Base-by-base conservation (phyloP, 352 stramenopile genomes). In the Salisapilia sapeloensis region DNA sequence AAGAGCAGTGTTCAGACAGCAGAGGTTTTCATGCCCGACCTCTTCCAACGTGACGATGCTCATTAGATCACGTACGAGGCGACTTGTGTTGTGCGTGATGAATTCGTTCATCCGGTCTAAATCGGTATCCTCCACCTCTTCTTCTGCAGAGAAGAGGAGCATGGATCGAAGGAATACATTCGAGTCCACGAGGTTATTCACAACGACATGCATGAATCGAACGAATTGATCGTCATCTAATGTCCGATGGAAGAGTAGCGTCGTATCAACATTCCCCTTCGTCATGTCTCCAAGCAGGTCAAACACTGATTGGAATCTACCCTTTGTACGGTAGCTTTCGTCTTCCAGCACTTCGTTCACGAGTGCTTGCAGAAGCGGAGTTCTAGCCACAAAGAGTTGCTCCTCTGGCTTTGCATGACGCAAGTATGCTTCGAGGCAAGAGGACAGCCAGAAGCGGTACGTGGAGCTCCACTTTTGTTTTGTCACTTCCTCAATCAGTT, bases 11-110 rank as follows among this genome's bases (percentile, higher is more conserved):
- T 98, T 98, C 20, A 98, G 50, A 38, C 89, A 97, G 63, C 92
- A 97, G 56, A 98, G 97, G 49, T 97, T 98, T 51, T 97, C 91
- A 50, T 98, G 90, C 45, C 96, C 96, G 43, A 97, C 83, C 33
- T 95, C 91, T 15, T 85, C 70, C 37, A 97, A 60, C 36, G 82
- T 71, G n/a, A 98, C 86, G 26, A 96, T 86, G 6, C 65, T 84
- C 70, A 97, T 92, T 27, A 98, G 76, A 56, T 96, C 79, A 35
- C 86, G 80, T n/a, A 97, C 38, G 6, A 98, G 56, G 3, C 74
- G 56, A 19, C 90, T 62, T 17, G 90, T 56, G 48, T 96, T 94
- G 2, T 86, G 48, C 14, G 60, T 52, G 36, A 97, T 37, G 42
- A 96, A 97, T 25, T 81, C 62, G 32, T 60, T 70, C 64, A 86